Percentiles rank a stretch among this genome's conserved stretches.
phyloP scores from a whole-genome alignment of 2,329 filamentous ascomycete species.

The Periconia sp. region DNA sequence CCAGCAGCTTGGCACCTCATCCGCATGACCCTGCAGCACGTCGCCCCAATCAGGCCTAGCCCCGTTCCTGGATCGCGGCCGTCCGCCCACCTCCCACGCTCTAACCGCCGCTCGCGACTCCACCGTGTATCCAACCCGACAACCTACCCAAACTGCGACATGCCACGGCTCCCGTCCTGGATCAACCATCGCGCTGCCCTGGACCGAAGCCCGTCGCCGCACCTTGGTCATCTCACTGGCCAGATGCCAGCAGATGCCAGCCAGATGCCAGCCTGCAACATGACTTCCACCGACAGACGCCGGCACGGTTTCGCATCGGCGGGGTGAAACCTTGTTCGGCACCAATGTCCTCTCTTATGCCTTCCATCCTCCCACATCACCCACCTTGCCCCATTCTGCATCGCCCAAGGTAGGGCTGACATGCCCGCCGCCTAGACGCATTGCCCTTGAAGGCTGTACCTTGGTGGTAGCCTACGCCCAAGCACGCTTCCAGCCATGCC shows the following conservation, averaged over 20 bases:
- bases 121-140: background rate
- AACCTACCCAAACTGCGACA: no score
- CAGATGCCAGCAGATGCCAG: background rate
- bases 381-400: background rate
- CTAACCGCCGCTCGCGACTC: background rate
- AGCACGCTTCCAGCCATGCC: no score
- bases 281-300: slow-evolving; percentile 3
- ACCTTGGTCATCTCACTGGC: background rate
- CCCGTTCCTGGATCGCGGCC: slow-evolving; percentile 10
- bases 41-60: slow-evolving; percentile 8
- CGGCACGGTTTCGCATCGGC: slow-evolving; percentile 8
- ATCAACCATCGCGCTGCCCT: background rate
- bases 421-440: no score
- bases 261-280: slow-evolving; percentile 1
- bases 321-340: slow-evolving; percentile 7
- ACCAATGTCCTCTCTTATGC: slow-evolving; percentile 5
- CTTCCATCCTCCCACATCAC: background rate
- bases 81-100: slow-evolving; percentile 4
- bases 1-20: slow-evolving; percentile 8
- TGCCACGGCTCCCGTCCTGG: background rate
- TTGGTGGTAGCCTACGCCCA: no score
- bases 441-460: no score
- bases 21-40: slow-evolving; percentile 10
- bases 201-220: background rate
- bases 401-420: no score